Conservation (phyloP, 2,329 filamentous ascomycete genomes). For the Myriosclerotinia scirpicola region DNA sequence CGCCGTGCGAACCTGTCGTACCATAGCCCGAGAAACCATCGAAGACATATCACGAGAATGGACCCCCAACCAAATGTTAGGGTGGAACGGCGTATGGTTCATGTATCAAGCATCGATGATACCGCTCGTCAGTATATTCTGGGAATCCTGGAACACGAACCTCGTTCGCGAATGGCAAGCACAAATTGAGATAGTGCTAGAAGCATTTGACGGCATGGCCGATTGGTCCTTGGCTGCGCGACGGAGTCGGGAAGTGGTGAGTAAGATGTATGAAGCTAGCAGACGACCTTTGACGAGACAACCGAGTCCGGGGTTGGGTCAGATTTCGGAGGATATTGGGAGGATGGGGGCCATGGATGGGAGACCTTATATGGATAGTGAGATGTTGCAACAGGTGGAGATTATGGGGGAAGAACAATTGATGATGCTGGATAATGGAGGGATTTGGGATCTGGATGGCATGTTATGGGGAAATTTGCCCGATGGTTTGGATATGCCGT, state of each 20-base stretch:
- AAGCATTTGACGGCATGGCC: conserved; percentile 62
- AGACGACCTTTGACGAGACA: conserved; percentile 36
- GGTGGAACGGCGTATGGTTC: conserved; percentile 82
- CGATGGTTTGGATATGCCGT: conserved; percentile 42
- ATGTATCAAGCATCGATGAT: conserved; percentile 80
- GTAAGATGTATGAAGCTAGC: conserved; percentile 61
- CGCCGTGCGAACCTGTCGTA: conserved; percentile 67
- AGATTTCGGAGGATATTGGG: conserved; percentile 37
- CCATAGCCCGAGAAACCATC: conserved; percentile 68
- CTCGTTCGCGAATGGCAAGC: conserved; percentile 49
- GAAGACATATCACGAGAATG: conserved; percentile 71
- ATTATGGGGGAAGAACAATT: conserved; percentile 47
- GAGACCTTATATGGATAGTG: conserved; percentile 31
- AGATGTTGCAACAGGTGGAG: conserved; percentile 47
- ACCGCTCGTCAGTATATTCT: conserved; percentile 72
- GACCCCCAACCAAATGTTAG: conserved; percentile 71
- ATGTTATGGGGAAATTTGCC: conserved; percentile 53
- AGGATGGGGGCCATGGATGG: conserved; percentile 24
- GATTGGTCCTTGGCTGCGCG: conserved; percentile 64
- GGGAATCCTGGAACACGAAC: conserved; percentile 50
- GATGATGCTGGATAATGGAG: conserved; percentile 51
- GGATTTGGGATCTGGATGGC: conserved; percentile 57
- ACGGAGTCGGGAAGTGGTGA: conserved; percentile 62
- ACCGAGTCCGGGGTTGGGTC: conserved; percentile 38
- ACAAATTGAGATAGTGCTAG: conserved; percentile 58